Conservation (phyloP, 225 moss, liverwort and hornwort genomes). For the Anthoceros angustus region DNA sequence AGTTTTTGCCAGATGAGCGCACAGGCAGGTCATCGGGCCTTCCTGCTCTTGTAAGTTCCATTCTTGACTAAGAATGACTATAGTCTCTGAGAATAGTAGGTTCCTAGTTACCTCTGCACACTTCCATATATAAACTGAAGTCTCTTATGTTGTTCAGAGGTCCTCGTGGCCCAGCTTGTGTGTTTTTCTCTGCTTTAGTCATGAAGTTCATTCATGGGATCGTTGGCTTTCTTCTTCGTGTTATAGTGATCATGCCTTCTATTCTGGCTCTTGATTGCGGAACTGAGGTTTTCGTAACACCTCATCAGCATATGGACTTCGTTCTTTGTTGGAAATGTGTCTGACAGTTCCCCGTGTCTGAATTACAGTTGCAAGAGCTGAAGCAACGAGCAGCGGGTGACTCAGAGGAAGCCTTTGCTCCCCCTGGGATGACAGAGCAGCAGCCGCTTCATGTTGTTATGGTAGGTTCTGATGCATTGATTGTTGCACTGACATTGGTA, state of each 20-base stretch:
- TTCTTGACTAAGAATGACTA: background rate
- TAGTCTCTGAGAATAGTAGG: background rate
- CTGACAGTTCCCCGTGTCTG: background rate
- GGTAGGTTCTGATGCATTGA: conserved; percentile 25
- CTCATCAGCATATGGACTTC: background rate
- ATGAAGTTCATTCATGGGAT: too few species aligned
- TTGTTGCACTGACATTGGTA: background rate
- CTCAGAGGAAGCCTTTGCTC: conserved; percentile 48
- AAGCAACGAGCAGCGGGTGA: conserved; percentile 81
- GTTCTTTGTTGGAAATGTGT: background rate
- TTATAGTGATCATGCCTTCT: too few species aligned
- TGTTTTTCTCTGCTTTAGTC: too few species aligned
- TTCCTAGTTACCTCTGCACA: background rate
- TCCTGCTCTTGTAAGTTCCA: conserved; percentile 47
- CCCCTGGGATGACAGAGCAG: conserved; percentile 86
- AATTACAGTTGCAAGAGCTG: conserved; percentile 63
- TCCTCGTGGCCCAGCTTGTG: too few species aligned
- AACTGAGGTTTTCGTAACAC: too few species aligned
- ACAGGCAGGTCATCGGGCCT: conserved; percentile 69
- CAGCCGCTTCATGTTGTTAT: conserved; percentile 95
- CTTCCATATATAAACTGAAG: background rate
- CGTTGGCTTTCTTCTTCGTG: too few species aligned
- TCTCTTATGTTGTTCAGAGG: too few species aligned
- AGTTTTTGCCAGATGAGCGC: conserved; percentile 74
- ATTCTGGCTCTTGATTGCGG: too few species aligned